Conservation (phyloP, 169 alveolate genomes). For the Plasmodium gaboni region DNA sequence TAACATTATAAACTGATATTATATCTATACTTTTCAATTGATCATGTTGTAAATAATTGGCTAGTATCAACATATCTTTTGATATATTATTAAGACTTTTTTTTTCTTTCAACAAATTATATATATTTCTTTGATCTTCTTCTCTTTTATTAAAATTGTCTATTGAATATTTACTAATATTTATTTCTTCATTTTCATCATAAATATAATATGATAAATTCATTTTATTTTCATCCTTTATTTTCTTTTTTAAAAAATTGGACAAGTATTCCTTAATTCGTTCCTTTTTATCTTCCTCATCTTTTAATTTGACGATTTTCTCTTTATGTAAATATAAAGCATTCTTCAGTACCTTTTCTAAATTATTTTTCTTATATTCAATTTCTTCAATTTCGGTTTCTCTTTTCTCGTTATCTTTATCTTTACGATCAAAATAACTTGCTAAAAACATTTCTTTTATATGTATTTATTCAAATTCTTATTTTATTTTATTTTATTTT, state of each 20-base stretch:
- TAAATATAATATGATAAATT: background rate
- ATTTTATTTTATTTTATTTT: no score
- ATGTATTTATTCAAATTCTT: no score
- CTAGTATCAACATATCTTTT: conserved; percentile 15
- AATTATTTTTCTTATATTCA: conserved; percentile 8
- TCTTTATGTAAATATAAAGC: conserved; percentile 29
- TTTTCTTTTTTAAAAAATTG: conserved; percentile 18
- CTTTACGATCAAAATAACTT: background rate
- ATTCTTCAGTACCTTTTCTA: conserved; percentile 35
- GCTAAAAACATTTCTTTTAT: conserved; percentile 10
- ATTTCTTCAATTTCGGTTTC: conserved; percentile 11
- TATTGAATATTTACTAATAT: background rate
- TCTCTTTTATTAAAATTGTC: background rate
- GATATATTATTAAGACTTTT: conserved; percentile 28
- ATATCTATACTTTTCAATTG: conserved; percentile 12
- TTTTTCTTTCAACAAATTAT: conserved; percentile 13
- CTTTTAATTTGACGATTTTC: background rate
- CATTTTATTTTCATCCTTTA: background rate
- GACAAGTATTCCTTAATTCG: conserved; percentile 33
- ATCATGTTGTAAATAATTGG: conserved; percentile 11
- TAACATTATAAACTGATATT: conserved; percentile 20
- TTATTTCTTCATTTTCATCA: background rate
- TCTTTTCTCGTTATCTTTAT: conserved; percentile 8
- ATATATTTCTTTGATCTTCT: conserved; percentile 16
- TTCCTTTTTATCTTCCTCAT: conserved; percentile 24